phyloP scores from a whole-genome alignment of 1,139 yeast species.

The Candida labiduridarum region DNA sequence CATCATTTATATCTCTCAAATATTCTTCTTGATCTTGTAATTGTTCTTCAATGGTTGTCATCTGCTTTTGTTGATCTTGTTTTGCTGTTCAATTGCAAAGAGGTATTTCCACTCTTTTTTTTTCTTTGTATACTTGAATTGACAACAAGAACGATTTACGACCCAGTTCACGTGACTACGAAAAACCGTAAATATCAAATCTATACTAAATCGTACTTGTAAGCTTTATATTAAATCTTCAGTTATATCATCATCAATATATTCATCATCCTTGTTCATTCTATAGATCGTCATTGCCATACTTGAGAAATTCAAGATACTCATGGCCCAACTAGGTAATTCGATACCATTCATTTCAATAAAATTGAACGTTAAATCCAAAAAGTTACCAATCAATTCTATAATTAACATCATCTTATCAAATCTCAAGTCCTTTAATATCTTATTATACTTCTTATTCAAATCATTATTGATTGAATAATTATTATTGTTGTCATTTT shows the following conservation, averaged over 20 bases:
- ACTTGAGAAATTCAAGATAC: constrained; percentile 43
- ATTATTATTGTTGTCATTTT: constrained; percentile 12
- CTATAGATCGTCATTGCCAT: constrained; percentile 54
- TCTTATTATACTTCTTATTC: constrained; percentile 41
- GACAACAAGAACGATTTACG: not conserved
- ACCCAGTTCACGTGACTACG: not conserved
- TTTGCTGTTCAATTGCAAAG: not conserved
- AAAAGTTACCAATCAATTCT: constrained; percentile 46
- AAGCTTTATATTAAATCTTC: constrained; percentile 39
- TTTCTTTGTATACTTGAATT: not conserved
- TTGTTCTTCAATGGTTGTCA: constrained; percentile 12
- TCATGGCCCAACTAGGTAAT: constrained; percentile 50
- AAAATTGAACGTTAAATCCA: constrained; percentile 45
- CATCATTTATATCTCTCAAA: constrained; percentile 6
- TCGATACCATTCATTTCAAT: constrained; percentile 41
- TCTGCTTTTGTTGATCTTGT: constrained; percentile 6
- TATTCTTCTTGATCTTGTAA: constrained; percentile 6
- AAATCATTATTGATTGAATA: constrained; percentile 27
- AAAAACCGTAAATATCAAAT: not conserved
- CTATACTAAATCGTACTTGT: not conserved
- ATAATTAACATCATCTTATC: constrained; percentile 47
- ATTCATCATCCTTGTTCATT: constrained; percentile 55
- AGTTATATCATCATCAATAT: constrained; percentile 48
- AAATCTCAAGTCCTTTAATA: constrained; percentile 45
- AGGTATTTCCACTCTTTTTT: not conserved